phyloP scores from a whole-genome alignment of 1,139 yeast genomes.

The Debaryomyces robertsiae region DNA sequence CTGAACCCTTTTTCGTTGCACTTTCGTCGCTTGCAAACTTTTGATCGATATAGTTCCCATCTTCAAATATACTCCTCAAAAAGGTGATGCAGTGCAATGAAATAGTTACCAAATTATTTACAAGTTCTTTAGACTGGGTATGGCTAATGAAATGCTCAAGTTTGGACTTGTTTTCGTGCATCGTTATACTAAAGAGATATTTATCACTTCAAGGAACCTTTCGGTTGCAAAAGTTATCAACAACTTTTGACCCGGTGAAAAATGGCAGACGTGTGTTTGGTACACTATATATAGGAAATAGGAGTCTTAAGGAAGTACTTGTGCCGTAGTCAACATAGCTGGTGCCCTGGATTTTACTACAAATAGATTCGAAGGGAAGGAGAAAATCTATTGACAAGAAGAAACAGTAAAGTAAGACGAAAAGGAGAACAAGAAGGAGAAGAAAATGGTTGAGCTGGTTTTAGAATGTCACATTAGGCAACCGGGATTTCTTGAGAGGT shows the following conservation, averaged over 20 bases:
- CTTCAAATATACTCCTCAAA: conserved; percentile 53
- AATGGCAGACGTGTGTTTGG: neutral
- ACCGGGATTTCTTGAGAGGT: conserved; percentile 26
- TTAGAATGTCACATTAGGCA: neutral
- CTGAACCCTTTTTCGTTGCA: conserved; percentile 27
- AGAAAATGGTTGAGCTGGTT: too few relatives aligned
- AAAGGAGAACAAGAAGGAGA: too few relatives aligned
- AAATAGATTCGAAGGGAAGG: too few relatives aligned
- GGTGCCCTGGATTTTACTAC: too few relatives aligned
- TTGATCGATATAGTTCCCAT: conserved; percentile 47
- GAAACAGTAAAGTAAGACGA: too few relatives aligned
- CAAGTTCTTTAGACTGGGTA: conserved; percentile 40
- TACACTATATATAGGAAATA: too few relatives aligned
- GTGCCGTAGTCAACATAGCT: too few relatives aligned
- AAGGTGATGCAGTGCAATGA: conserved; percentile 56
- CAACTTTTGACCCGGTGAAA: conserved; percentile 5
- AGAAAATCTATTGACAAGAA: too few relatives aligned
- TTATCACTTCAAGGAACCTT: neutral
- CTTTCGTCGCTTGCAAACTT: conserved; percentile 35
- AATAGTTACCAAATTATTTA: conserved; percentile 47
- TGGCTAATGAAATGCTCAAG: conserved; percentile 21
- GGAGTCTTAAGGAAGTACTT: too few relatives aligned
- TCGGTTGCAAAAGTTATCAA: conserved; percentile 6
- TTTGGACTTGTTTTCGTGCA: conserved; percentile 18
- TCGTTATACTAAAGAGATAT: neutral